Evolutionary conservation across 306 rosid species (phyloP).

Genomic region (Senna tora): DNA sequence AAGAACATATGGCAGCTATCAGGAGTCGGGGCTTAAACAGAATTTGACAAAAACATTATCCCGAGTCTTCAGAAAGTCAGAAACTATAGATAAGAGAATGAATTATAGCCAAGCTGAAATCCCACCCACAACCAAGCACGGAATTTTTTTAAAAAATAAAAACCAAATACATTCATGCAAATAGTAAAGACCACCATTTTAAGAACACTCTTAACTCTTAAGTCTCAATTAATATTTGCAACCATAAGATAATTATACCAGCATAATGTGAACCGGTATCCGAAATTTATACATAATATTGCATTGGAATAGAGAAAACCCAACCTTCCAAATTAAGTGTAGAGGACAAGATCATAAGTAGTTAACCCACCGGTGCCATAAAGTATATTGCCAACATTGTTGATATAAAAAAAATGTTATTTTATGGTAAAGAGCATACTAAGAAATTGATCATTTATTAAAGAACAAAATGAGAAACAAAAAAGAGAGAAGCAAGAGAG

Average conservation of each 20-base stretch:
- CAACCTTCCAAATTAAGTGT: no score
- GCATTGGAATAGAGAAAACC: no score
- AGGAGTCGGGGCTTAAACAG: background rate
- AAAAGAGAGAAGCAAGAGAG: constrained; percentile 8
- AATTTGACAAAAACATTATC: constrained; percentile 22
- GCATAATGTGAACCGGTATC: no score
- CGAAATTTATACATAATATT: no score
- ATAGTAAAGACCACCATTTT: background rate
- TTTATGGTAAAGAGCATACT: background rate
- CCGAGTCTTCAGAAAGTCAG: background rate
- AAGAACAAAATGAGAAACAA: background rate
- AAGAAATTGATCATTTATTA: constrained; percentile 6
- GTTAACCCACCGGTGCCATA: no score
- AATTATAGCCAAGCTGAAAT: background rate
- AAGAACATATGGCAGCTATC: background rate
- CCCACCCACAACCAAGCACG: background rate
- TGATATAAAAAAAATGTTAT: no score
- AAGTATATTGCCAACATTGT: no score
- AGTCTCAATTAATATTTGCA: no score
- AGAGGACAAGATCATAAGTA: no score
- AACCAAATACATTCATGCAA: background rate
- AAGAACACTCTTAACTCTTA: no score
- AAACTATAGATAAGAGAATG: constrained; percentile 13
- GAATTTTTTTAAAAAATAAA: background rate
- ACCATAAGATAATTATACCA: no score